These are phyloP conservation scores for Millerago galiae DNA, from an alignment of 805 yeast genomes.

Conservation along the genomic window DNA sequence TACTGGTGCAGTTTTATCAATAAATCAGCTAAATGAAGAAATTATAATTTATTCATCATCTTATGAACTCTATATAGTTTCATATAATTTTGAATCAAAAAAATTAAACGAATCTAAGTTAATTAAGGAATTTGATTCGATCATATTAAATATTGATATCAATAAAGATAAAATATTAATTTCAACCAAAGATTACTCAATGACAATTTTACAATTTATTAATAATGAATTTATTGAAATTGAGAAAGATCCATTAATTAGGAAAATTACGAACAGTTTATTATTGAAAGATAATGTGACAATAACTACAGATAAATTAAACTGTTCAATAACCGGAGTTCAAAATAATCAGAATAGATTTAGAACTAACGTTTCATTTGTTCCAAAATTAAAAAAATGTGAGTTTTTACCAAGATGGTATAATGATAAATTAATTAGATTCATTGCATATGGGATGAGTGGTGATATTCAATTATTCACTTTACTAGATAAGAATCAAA, in stretches of 20 bases:
- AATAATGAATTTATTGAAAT: slow-evolving; percentile 9
- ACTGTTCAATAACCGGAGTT: slow-evolving; percentile 14
- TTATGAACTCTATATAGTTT: slow-evolving; percentile 5
- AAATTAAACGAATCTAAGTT: slow-evolving; percentile 12
- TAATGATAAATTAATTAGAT: slow-evolving; percentile 8
- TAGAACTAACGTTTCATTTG: slow-evolving; percentile 20
- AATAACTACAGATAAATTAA: slow-evolving; percentile 19
- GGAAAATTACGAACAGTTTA: slow-evolving; percentile 17
- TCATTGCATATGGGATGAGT: slow-evolving; percentile 28
- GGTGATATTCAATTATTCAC: slow-evolving; percentile 31
- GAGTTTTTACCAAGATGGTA: slow-evolving; percentile 29
- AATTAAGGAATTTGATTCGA: slow-evolving; percentile 6
- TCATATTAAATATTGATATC: slow-evolving; percentile 20
- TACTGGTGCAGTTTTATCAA: slow-evolving; percentile 17
- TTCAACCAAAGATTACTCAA: slow-evolving; percentile 26
- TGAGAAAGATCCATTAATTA: slow-evolving; percentile 14
- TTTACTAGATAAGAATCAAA: slow-evolving; percentile 7
- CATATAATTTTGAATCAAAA: slow-evolving; percentile 11
- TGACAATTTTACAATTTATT: slow-evolving; percentile 14
- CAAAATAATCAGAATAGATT: slow-evolving; percentile 12
- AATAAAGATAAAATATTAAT: slow-evolving; percentile 18
- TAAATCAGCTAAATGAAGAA: slow-evolving; percentile 13
- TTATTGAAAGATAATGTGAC: slow-evolving; percentile 7
- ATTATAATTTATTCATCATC: slow-evolving; percentile 18
- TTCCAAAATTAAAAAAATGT: slow-evolving; percentile 28